Evolutionary conservation across 495 filamentous ascomycete species (phyloP), one percentile per base, ranked within the genome.

Genomic region (Halenospora varia): DNA sequence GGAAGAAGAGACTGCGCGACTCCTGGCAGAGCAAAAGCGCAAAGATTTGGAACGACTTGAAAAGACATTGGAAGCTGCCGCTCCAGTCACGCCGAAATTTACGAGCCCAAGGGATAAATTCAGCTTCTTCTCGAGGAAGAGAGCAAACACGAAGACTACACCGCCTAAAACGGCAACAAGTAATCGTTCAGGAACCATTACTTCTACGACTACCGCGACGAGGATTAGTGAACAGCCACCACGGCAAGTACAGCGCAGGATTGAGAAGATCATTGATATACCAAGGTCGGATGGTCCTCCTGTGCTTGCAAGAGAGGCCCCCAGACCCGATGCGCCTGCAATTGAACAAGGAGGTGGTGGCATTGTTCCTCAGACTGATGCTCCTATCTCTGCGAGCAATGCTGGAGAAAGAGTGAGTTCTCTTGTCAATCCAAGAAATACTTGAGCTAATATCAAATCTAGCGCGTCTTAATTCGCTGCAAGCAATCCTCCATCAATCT

Each of bases 321-420:
- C 10, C 10, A 25, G 9, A 9, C 18, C 23, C n/a, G 47, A 49
- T 35, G 29, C 29, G 29, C 29, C 13, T 19, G 13, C 56, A 49
- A 68, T 51, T 62, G 60, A 53, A 41, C 65, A 55, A 62, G 65
- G 65, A 53, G 26, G 61, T 26, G 57, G 65, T 15, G 57, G 50
- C 17, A 71, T 81, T 44, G 77, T 86, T 3, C 84, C 87, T 51
- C 83, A 85, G 29, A 83, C 79, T 45, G 90, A 95, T 76, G 89
- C 89, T 2, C 91, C 91, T 9, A 75, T 86, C 2, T 91, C 89
- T n/a, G 89, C 90, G 24, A 84, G 89, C 62, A 95, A 95, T 75
- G 82, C 87, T 50, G 87, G 85, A 29, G 88, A 89, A 59, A 77
- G 90, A 60, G 83, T 85, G 70, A 73, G 77, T 73, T 2, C 22